A percentile compares a stretch with the other conserved stretches of the same genome.
Conservation (phyloP, 2,329 filamentous ascomycete species). For the Curvularia lunata region DNA sequence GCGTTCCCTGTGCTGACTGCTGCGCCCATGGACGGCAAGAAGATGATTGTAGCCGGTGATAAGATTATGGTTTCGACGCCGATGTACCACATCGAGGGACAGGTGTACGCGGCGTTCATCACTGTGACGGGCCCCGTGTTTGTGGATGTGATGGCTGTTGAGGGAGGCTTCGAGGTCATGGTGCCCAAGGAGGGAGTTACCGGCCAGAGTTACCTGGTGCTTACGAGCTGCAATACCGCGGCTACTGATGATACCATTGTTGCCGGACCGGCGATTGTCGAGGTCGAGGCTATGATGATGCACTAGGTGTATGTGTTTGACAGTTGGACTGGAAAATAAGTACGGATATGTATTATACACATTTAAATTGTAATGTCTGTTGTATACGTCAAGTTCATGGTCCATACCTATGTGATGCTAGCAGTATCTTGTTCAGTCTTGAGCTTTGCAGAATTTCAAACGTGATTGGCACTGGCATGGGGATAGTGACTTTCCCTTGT, state of each 20-base stretch:
- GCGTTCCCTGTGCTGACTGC: constrained; percentile 61
- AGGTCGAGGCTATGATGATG: constrained; percentile 22
- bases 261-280: constrained; percentile 32
- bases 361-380: neutral
- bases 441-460: neutral
- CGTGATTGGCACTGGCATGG: neutral
- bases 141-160: constrained; percentile 20
- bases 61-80: constrained; percentile 23
- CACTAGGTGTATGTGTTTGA: neutral
- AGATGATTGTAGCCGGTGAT: constrained; percentile 23
- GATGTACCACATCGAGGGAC: constrained; percentile 29
- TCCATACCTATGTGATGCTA: neutral
- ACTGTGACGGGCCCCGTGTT: constrained; percentile 33
- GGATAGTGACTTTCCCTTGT: too few species aligned
- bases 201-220: constrained; percentile 36
- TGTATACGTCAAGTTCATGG: neutral
- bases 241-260: constrained; percentile 36
- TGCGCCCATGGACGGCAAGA: constrained; percentile 15
- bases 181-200: constrained; percentile 33
- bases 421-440: neutral
- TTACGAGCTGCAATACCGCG: constrained; percentile 33
- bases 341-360: neutral
- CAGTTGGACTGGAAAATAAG: too few species aligned
- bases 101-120: constrained; percentile 35
- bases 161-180: constrained; percentile 27